These are phyloP conservation scores for Salix arbutifolia DNA, from an alignment of 345 rosid genomes.

Conservation along the genomic window DNA sequence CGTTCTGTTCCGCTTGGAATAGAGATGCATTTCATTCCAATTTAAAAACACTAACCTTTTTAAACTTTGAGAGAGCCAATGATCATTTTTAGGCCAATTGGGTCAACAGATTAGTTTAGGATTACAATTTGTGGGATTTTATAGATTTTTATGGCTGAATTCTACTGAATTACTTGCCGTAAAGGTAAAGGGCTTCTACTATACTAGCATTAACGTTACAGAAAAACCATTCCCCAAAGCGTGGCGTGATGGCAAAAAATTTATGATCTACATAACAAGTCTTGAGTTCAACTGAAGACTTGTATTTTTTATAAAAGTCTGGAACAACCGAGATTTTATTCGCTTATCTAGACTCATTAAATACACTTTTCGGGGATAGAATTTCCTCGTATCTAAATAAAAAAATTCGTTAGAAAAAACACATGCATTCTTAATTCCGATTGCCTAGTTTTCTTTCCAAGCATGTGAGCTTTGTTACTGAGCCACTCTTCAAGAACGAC, in stretches of 20 bases:
- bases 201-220: background rate
- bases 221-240: too few species aligned
- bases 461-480: background rate
- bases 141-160: background rate
- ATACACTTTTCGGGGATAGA: rapidly evolving
- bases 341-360: rapidly evolving
- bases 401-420: too few species aligned
- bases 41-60: too few species aligned
- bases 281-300: too few species aligned
- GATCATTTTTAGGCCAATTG: background rate
- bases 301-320: too few species aligned
- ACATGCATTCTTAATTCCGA: background rate
- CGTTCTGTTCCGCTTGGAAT: too few species aligned
- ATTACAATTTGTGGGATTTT: background rate
- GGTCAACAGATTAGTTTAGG: background rate
- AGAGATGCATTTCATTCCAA: too few species aligned
- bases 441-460: background rate
- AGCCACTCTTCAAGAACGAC: background rate
- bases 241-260: too few species aligned
- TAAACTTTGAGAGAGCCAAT: background rate
- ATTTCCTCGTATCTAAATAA: too few species aligned
- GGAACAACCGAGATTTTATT: rapidly evolving
- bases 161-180: background rate
- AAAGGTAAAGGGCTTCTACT: too few species aligned
- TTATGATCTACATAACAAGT: too few species aligned